Percentiles rank a stretch among this genome's conserved stretches.
phyloP scores from a whole-genome alignment of 768 basidiomycete species.

The Infundibulicybe gibba region DNA sequence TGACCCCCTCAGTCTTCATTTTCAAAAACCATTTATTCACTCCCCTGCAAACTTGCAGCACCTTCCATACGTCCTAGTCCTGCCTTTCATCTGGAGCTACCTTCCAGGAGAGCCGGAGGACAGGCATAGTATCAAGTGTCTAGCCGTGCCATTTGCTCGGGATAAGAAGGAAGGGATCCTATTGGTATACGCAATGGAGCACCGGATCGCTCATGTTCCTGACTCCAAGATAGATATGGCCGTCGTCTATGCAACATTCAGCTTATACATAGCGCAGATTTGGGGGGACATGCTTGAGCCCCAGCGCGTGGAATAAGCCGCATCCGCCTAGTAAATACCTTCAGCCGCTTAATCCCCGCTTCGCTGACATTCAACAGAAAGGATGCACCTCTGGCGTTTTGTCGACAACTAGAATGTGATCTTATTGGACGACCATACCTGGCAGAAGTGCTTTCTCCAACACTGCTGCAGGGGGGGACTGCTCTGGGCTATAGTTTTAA shows the following conservation, averaged over 20 bases:
- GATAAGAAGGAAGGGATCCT: conserved; percentile 15
- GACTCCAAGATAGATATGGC: conserved; percentile 16
- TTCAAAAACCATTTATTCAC: not conserved
- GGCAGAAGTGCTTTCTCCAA: conserved; percentile 15
- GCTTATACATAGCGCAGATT: not conserved
- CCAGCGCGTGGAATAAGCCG: conserved; percentile 1
- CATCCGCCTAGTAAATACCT: not conserved
- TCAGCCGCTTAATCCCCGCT: not conserved
- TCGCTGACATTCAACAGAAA: conserved; percentile 1
- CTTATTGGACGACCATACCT: conserved; percentile 19
- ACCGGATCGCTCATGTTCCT: conserved; percentile 27
- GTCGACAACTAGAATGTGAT: conserved; percentile 20
- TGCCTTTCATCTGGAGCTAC: not conserved
- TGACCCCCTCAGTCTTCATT: no score
- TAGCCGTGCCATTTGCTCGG: conserved; percentile 12
- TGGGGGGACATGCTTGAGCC: conserved; percentile 5
- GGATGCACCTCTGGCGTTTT: conserved; percentile 21
- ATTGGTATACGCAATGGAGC: conserved; percentile 21
- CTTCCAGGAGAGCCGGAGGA: not conserved
- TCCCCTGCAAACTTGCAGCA: not conserved
- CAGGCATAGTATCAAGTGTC: not conserved
- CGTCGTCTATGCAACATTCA: not conserved
- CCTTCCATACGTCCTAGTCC: not conserved
- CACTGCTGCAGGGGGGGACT: conserved; percentile 10
- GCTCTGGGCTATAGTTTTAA: conserved; percentile 18